Conservation (phyloP, 257 asterid species). For the Penstemon newberryi region DNA sequence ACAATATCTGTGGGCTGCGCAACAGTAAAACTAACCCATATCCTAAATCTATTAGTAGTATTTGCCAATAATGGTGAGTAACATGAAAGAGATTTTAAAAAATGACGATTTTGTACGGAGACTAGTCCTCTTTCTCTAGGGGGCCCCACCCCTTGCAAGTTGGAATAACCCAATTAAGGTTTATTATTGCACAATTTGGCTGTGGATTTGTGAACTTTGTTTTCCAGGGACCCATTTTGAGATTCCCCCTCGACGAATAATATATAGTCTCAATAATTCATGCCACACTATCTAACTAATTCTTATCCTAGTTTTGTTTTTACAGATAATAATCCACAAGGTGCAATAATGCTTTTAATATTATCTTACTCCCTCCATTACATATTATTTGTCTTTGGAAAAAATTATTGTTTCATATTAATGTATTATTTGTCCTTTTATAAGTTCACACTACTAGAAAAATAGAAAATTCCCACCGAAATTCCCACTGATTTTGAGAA, state of each 20-base stretch:
- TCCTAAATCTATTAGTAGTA: conserved; percentile 5
- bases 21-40: neutral
- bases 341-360: too few species aligned
- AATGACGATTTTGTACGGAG: conserved; percentile 40
- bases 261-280: conserved; percentile 2
- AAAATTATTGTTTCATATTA: too few species aligned
- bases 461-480: too few species aligned
- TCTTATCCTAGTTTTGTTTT: neutral
- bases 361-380: too few species aligned
- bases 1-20: conserved; percentile 19
- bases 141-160: conserved; percentile 27
- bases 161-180: conserved; percentile 30
- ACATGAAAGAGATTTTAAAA: neutral
- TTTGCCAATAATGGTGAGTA: conserved; percentile 22
- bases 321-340: too few species aligned
- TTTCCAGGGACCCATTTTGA: conserved; percentile 11
- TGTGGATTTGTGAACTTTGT: neutral
- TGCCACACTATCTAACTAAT: neutral
- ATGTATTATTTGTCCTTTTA: too few species aligned
- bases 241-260: conserved; percentile 14
- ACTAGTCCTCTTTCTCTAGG: conserved; percentile 21
- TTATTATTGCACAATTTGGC: conserved; percentile 18
- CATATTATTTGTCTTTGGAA: too few species aligned
- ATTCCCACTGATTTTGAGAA: too few species aligned
- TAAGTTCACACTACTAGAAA: too few species aligned